Conservation (phyloP, 192 early-diverging fungal genomes). For the Entrophospora sp. region DNA sequence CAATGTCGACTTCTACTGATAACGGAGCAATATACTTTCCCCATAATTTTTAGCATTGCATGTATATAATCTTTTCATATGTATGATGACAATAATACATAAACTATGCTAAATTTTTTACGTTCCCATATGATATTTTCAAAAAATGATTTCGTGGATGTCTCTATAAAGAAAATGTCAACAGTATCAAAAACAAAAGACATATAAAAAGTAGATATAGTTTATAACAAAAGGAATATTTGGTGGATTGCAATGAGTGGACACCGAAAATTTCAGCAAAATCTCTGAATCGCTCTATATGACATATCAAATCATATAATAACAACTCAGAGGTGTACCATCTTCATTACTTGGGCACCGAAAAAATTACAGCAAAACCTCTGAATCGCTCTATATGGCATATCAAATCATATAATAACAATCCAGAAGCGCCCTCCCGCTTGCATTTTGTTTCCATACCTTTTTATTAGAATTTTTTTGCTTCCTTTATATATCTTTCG, state of each 20-base stretch:
- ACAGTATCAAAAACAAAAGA: background rate
- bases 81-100: background rate
- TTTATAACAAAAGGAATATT: too few species aligned
- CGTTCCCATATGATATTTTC: conserved; percentile 4
- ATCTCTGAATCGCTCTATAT: background rate
- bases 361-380: conserved; percentile 12
- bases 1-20: background rate
- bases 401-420: conserved; percentile 9
- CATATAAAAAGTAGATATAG: too few species aligned
- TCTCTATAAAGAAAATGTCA: background rate
- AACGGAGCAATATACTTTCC: background rate
- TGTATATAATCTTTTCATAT: background rate
- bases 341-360: background rate
- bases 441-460: background rate
- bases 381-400: background rate
- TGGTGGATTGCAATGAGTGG: too few species aligned
- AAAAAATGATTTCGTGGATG: conserved; percentile 5
- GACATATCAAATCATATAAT: background rate
- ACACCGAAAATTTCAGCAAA: background rate
- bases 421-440: conserved; percentile 7
- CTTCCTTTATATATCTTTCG: conserved; percentile 5
- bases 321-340: background rate
- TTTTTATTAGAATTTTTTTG: conserved; percentile 1
- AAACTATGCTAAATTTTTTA: background rate
- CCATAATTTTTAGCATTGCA: background rate